Conservation (phyloP, 78 protist species). For the Capsaspora owczarzaki region DNA sequence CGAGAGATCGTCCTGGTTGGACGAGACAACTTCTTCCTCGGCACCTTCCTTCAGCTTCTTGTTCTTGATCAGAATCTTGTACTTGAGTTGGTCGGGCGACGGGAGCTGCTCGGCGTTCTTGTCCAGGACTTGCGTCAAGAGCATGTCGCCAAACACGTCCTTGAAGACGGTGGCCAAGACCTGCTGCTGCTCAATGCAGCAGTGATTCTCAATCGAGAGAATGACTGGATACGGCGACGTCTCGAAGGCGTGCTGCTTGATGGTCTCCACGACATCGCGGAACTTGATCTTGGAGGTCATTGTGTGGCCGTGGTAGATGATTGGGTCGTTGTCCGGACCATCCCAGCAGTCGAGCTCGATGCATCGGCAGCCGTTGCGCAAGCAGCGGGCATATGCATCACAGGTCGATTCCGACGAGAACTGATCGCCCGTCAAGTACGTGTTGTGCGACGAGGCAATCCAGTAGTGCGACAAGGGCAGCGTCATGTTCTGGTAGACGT, state of each 20-base stretch:
- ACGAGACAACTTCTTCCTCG: background rate
- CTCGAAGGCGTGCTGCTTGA: conserved; percentile 49
- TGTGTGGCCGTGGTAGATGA: conserved; percentile 75
- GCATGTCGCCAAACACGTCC: background rate
- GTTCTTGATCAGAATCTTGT: conserved; percentile 18
- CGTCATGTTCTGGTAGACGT: conserved; percentile 57
- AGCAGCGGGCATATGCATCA: conserved; percentile 42
- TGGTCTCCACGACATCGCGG: conserved; percentile 45
- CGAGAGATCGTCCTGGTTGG: background rate
- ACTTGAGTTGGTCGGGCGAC: background rate
- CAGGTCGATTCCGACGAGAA: conserved; percentile 24
- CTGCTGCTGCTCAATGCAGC: conserved; percentile 23
- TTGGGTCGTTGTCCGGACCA: conserved; percentile 67
- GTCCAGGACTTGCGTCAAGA: background rate
- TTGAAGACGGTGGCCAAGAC: background rate
- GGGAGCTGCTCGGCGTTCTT: background rate
- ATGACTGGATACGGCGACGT: conserved; percentile 72
- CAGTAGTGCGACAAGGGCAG: conserved; percentile 65
- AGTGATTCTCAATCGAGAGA: conserved; percentile 67
- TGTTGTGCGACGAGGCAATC: conserved; percentile 76
- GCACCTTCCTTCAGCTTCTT: conserved; percentile 11
- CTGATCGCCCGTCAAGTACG: conserved; percentile 53
- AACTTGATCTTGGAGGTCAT: conserved; percentile 56
- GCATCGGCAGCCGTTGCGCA: conserved; percentile 57
- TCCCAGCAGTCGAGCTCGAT: conserved; percentile 85